A percentile compares a stretch with the other conserved stretches of the same genome.
Conservation (phyloP, 148 eudicot genomes). For the Amaranthus cruentus region DNA sequence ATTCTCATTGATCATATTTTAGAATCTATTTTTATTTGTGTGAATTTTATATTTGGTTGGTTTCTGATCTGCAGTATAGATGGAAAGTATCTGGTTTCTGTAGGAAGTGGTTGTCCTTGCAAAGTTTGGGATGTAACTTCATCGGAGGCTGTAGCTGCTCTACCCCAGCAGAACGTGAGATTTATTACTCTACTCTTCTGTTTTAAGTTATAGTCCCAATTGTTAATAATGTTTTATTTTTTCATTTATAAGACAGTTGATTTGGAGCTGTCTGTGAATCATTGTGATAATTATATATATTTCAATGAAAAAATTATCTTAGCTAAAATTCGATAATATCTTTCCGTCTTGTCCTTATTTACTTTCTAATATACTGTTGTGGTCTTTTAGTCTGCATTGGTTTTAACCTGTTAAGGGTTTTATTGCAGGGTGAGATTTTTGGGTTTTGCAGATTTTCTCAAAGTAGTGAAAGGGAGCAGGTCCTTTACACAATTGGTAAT, state of each 20-base stretch:
- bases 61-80: constrained; percentile 59
- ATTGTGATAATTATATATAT: neutral
- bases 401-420: constrained; percentile 6
- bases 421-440: constrained; percentile 63
- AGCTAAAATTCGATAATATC: neutral
- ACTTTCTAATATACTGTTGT: constrained; percentile 1
- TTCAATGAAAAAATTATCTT: neutral
- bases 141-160: constrained; percentile 47
- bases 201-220: neutral
- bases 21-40: neutral
- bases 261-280: constrained; percentile 1
- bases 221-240: neutral
- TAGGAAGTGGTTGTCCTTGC: constrained; percentile 82
- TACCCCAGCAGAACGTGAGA: constrained; percentile 69
- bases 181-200: neutral
- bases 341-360: neutral
- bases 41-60: neutral
- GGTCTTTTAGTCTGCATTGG: neutral
- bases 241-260: neutral
- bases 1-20: neutral
- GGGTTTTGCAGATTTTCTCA: constrained; percentile 70
- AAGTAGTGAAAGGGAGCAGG: constrained; percentile 42
- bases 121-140: constrained; percentile 80
- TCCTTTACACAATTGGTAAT: constrained; percentile 63
- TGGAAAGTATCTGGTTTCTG: constrained; percentile 77